Evolutionary conservation across 2,329 filamentous ascomycete genomes (phyloP).

Genomic region (Pseudophaeomoniella oleicola): DNA sequence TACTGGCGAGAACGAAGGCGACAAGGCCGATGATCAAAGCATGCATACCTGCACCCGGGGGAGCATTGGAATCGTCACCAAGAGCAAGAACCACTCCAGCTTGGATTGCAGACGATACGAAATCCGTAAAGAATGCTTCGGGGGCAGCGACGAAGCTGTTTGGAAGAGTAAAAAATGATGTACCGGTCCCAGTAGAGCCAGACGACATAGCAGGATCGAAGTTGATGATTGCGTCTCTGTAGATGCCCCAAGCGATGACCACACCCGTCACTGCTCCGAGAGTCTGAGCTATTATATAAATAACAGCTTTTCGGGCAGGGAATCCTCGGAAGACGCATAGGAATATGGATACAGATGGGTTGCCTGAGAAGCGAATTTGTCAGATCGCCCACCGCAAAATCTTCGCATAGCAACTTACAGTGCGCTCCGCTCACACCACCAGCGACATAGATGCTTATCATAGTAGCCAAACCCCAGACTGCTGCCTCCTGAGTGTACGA

Average conservation of each 20-base stretch:
- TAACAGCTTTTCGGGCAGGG: constrained; percentile 12
- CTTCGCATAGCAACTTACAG: neutral
- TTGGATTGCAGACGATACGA: constrained; percentile 18
- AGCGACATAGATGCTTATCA: constrained; percentile 28
- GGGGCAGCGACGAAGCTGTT: constrained; percentile 12
- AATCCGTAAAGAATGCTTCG: constrained; percentile 23
- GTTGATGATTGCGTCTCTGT: constrained; percentile 19
- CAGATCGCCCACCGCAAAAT: neutral
- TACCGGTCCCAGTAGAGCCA: constrained; percentile 10
- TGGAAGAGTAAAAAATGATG: constrained; percentile 16
- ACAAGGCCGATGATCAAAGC: constrained; percentile 31
- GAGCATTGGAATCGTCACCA: constrained; percentile 28
- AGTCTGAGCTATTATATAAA: constrained; percentile 20
- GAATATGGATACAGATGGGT: constrained; percentile 28
- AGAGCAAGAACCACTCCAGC: constrained; percentile 19
- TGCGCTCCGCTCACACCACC: constrained; percentile 11
- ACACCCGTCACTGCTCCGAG: constrained; percentile 20
- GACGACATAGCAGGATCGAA: constrained; percentile 4
- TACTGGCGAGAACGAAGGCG: constrained; percentile 16
- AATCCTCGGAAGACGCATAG: constrained; percentile 20
- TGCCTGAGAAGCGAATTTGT: constrained; percentile 28
- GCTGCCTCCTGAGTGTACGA: constrained; percentile 10
- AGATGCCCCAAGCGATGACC: constrained; percentile 20
- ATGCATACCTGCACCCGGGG: constrained; percentile 27
- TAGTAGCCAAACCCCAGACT: constrained; percentile 17